Evolutionary conservation across 805 yeast genomes (phyloP), one percentile per base, ranked within the genome.

Genomic region (Hanseniaspora guilliermondii): DNA sequence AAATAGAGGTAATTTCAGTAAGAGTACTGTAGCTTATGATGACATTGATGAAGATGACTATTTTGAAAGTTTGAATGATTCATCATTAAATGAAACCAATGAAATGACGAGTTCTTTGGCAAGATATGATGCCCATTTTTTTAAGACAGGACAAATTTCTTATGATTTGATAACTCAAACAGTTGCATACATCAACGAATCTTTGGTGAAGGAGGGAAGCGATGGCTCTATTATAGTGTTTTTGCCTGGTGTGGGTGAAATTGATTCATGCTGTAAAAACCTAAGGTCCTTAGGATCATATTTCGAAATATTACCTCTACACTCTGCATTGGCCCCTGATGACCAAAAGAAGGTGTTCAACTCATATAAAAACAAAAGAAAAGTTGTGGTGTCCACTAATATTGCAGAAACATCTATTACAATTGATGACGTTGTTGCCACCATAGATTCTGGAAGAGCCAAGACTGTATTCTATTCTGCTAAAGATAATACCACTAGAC

Each of bases 381-480:
- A 91, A 60, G 76, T 91, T 38, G 88, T 91, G 12, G 91, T 85
- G 0, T 79, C 96, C 1, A 91, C 98, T 0, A 89, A 91, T 64
- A 86, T 91, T 56, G 98, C 98, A 0, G 98, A 91, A 68, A 91
- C 98, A 0, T 91, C 98, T 16, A 88, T 91, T 59, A 91, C 98
- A 1, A 91, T 91, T 54, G 87, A 96, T 16, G 98, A 91, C 67
- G 86, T 91, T 67, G 96, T 88, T 11, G 95, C 81, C 0, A 96
- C 91, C 1, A 76, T 91, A 42, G 97, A 91, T 64, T 71, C 85
- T 1, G 98, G 98, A 1, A 72, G 87, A 52, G 89, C 86, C 6
- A 91, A 91, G 62, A 80, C 82, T 16, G 77, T 86, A 61, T 76
- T 78, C 27, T 91, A 80, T 63, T 89, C 87, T 63, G 62, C 87